A percentile compares a stretch with the other conserved stretches of the same genome.
These are phyloP conservation scores for Guillardia theta DNA, from an alignment of 78 protist species.

Conservation along the genomic window DNA sequence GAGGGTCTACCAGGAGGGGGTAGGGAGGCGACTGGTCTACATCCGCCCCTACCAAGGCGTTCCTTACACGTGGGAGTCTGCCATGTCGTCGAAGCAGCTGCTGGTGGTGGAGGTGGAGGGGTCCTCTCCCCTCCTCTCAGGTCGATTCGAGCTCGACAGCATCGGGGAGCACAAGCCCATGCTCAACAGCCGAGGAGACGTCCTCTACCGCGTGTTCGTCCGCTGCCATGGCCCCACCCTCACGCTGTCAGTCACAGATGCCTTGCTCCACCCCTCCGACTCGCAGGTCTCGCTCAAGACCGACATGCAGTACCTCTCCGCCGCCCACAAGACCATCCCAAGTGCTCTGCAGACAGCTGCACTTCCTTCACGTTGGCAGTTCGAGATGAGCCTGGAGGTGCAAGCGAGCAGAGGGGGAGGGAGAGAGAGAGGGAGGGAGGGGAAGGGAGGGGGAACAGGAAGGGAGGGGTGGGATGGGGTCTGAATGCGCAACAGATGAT, in stretches of 20 bases:
- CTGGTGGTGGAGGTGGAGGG: neutral
- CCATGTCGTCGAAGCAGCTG: neutral
- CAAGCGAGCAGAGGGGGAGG: neutral
- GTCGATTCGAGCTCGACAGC: neutral
- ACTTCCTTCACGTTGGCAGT: no score
- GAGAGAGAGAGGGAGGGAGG: neutral
- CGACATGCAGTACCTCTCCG: no score
- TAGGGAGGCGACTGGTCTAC: neutral
- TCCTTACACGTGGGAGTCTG: neutral
- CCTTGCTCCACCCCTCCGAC: neutral
- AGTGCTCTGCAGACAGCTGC: no score
- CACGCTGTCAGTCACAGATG: neutral
- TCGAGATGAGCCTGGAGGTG: neutral
- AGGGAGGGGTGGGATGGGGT: neutral
- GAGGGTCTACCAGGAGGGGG: neutral
- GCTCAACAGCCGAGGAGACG: neutral
- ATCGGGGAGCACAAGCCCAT: neutral
- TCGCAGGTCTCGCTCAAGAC: neutral
- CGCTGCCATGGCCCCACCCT: neutral
- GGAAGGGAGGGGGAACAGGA: neutral
- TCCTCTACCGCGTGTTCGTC: neutral
- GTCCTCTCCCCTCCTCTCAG: neutral
- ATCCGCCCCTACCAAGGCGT: neutral
- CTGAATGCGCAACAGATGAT: neutral
- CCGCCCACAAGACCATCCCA: no score